Conservation (phyloP, 2,329 filamentous ascomycete species). For the Pseudogymnoascus sp. region DNA sequence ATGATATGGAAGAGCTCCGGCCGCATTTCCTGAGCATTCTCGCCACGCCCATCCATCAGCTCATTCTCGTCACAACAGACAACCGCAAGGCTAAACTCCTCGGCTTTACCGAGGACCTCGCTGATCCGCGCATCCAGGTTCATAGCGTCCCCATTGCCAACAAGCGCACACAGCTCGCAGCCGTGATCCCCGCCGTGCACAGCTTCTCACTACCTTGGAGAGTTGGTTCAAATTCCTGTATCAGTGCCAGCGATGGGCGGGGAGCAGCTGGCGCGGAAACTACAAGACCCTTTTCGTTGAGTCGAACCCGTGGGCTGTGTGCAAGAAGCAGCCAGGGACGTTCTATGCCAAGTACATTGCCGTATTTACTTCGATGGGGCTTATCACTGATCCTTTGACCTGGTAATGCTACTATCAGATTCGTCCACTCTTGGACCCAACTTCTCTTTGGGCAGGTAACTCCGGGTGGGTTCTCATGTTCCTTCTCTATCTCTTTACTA, state of each 20-base stretch:
- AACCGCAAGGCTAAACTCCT: slow-evolving; percentile 64
- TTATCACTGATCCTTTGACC: slow-evolving; percentile 67
- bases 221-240: slow-evolving; percentile 82
- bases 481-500: slow-evolving; percentile 77
- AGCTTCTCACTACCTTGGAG: slow-evolving; percentile 88
- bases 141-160: slow-evolving; percentile 78
- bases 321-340: slow-evolving; percentile 77
- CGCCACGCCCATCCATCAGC: slow-evolving; percentile 56
- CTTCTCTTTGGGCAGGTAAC: slow-evolving; percentile 30
- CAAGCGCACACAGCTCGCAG: slow-evolving; percentile 88
- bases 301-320: slow-evolving; percentile 20
- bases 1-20: slow-evolving; percentile 72
- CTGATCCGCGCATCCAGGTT: slow-evolving; percentile 57
- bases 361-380: slow-evolving; percentile 81
- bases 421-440: slow-evolving; percentile 49
- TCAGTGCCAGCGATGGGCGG: slow-evolving; percentile 89
- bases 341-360: slow-evolving; percentile 89
- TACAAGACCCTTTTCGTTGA: slow-evolving; percentile 82
- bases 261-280: slow-evolving; percentile 97
- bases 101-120: slow-evolving; percentile 53
- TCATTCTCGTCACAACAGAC: slow-evolving; percentile 82
- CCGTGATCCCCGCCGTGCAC: slow-evolving; percentile 77
- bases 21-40: slow-evolving; percentile 73
- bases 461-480: slow-evolving; percentile 27
- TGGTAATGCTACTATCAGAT: slow-evolving; percentile 61